A percentile compares a stretch with the other conserved stretches of the same genome.
Conservation (phyloP, 148 eudicot genomes). For the Talinum fruticosum region DNA sequence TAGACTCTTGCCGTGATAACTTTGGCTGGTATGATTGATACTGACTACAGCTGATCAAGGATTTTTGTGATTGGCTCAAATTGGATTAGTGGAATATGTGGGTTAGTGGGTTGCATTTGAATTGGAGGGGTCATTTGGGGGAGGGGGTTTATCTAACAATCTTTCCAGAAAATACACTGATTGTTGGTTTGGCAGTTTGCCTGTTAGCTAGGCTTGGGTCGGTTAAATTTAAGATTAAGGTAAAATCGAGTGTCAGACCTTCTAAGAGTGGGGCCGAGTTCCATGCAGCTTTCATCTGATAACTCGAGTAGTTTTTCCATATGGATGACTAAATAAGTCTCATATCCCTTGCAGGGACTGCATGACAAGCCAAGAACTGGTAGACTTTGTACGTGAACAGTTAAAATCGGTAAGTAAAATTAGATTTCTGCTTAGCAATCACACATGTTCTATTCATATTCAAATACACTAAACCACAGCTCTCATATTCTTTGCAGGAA, state of each 20-base stretch:
- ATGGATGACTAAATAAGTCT: not conserved
- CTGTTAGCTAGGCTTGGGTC: not conserved
- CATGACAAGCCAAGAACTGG: constrained; percentile 77
- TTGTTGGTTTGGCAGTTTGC: not conserved
- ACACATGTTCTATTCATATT: not conserved
- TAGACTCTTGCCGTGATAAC: not conserved
- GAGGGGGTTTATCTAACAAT: not conserved
- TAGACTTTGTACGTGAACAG: constrained; percentile 53
- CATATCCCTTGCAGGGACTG: constrained; percentile 58
- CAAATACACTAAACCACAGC: constrained; percentile 2
- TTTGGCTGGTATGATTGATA: not conserved
- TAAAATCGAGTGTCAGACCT: not conserved
- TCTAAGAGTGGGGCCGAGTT: not conserved
- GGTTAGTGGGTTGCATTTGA: not conserved
- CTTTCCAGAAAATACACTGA: not conserved
- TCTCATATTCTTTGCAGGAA: constrained; percentile 36
- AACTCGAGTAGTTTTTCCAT: not conserved
- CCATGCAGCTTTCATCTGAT: not conserved
- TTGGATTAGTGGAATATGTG: not conserved
- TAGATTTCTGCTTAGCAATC: not conserved
- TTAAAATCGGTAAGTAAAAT: constrained; percentile 42
- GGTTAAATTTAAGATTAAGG: not conserved
- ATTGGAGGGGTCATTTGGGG: not conserved
- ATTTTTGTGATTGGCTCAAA: not conserved
- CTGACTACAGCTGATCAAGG: not conserved